phyloP scores from a whole-genome alignment of 2,329 filamentous ascomycete genomes.

The Curvularia hawaiiensis region DNA sequence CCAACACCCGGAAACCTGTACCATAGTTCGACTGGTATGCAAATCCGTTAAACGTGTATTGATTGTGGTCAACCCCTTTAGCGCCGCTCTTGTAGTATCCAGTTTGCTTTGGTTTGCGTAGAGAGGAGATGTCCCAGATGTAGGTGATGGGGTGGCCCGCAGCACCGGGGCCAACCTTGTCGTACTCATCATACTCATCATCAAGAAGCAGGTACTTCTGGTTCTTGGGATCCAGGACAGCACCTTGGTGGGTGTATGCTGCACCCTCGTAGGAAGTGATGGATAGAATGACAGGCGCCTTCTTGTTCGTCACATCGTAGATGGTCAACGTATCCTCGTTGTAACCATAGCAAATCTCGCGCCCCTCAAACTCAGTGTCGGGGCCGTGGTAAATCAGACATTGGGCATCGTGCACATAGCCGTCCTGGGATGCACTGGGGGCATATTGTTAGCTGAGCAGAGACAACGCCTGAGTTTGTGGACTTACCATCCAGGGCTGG shows the following conservation, averaged over 20 bases:
- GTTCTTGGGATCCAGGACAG: slow-evolving; percentile 51
- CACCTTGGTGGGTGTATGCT: slow-evolving; percentile 65
- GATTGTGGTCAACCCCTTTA: slow-evolving; percentile 54
- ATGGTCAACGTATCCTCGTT: slow-evolving; percentile 61
- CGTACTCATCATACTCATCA: slow-evolving; percentile 49
- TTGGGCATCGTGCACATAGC: slow-evolving; percentile 67
- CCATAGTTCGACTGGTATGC: slow-evolving; percentile 54
- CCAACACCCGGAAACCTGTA: slow-evolving; percentile 49
- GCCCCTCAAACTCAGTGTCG: slow-evolving; percentile 54
- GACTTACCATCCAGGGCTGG: slow-evolving; percentile 54
- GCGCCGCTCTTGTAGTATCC: slow-evolving; percentile 50
- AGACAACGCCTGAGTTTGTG: not conserved
- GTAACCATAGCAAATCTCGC: slow-evolving; percentile 63
- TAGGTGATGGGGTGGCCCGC: slow-evolving; percentile 47
- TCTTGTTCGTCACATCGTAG: slow-evolving; percentile 60
- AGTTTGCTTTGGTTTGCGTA: slow-evolving; percentile 47
- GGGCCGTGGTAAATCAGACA: slow-evolving; percentile 62
- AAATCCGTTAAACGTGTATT: slow-evolving; percentile 52
- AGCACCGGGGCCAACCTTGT: slow-evolving; percentile 40
- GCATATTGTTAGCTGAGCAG: slow-evolving; percentile 1
- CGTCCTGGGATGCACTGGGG: slow-evolving; percentile 56
- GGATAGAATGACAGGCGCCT: slow-evolving; percentile 54
- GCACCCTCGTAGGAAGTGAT: slow-evolving; percentile 62
- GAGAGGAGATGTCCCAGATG: slow-evolving; percentile 47
- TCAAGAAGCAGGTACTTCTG: slow-evolving; percentile 47